These are phyloP conservation scores for Geoglossum cookeanum DNA, from an alignment of 2,329 filamentous ascomycete genomes.

Conservation along the genomic window DNA sequence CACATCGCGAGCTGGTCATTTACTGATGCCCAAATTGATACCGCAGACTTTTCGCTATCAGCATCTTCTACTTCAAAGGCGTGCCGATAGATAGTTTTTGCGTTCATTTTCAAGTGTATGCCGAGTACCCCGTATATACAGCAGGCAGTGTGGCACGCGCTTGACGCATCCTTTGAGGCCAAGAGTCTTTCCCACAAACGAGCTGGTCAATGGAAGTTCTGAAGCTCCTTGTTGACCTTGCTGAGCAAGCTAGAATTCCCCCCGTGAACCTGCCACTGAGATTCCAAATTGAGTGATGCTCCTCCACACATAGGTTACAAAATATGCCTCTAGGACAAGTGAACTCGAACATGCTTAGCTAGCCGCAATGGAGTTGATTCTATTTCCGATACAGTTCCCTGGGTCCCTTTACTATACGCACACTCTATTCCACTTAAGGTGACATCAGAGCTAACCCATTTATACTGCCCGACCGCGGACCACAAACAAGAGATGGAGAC, in stretches of 20 bases:
- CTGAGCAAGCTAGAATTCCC: no score
- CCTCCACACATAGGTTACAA: not conserved
- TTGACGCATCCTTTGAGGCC: no score
- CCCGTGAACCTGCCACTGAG: no score
- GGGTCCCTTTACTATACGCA: not conserved
- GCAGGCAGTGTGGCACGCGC: no score
- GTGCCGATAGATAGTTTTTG: constrained; percentile 96
- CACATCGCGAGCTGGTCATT: constrained; percentile 82
- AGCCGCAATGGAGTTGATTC: not conserved
- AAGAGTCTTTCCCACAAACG: no score
- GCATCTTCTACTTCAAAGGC: constrained; percentile 65
- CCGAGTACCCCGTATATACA: not conserved
- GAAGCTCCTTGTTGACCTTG: no score
- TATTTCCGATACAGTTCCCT: not conserved
- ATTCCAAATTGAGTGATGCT: no score
- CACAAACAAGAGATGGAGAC: not conserved
- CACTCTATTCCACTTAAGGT: not conserved
- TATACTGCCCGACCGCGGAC: not conserved
- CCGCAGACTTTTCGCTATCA: constrained; percentile 94
- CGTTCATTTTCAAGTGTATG: constrained; percentile 37
- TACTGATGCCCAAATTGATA: constrained; percentile 64
- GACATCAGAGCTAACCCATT: not conserved
- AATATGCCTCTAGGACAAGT: not conserved
- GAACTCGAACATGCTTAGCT: not conserved
- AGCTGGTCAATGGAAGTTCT: no score